These are phyloP conservation scores for Podospora comata DNA, from an alignment of 495 filamentous ascomycete species.

Conservation along the genomic window DNA sequence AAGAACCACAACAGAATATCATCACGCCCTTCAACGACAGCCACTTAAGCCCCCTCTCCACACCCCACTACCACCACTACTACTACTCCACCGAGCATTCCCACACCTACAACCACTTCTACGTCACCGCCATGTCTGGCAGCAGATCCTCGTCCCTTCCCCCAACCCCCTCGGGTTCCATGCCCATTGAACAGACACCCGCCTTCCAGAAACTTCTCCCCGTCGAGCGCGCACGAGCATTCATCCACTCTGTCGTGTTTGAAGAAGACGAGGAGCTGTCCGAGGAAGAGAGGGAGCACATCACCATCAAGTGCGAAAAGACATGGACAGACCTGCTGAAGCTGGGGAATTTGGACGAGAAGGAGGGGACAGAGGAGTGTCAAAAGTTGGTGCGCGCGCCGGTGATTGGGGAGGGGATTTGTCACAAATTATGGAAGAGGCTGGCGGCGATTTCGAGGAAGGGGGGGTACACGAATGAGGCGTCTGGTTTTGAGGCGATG, in stretches of 20 bases:
- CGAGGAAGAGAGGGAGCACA: not conserved
- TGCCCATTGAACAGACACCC: not conserved
- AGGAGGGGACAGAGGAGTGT: not conserved
- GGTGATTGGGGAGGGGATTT: not conserved
- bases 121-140: no score
- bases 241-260: not conserved
- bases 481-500: not conserved
- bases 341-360: constrained; percentile 68
- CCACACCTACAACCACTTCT: no score
- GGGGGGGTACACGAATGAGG: not conserved
- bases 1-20: not conserved
- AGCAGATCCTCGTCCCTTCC: not conserved
- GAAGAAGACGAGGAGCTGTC: not conserved
- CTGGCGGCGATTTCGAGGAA: not conserved
- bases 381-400: not conserved
- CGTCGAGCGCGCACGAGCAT: not conserved
- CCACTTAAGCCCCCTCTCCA: no score
- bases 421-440: not conserved
- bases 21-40: no score
- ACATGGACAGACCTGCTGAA: not conserved
- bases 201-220: not conserved
- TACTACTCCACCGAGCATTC: no score
- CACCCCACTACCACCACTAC: no score
- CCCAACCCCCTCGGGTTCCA: not conserved
- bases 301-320: not conserved